Percentiles rank a stretch among this genome's conserved stretches.
Evolutionary conservation across 192 early-diverging fungal species (phyloP).

Genomic region (Coemansia sp.): DNA sequence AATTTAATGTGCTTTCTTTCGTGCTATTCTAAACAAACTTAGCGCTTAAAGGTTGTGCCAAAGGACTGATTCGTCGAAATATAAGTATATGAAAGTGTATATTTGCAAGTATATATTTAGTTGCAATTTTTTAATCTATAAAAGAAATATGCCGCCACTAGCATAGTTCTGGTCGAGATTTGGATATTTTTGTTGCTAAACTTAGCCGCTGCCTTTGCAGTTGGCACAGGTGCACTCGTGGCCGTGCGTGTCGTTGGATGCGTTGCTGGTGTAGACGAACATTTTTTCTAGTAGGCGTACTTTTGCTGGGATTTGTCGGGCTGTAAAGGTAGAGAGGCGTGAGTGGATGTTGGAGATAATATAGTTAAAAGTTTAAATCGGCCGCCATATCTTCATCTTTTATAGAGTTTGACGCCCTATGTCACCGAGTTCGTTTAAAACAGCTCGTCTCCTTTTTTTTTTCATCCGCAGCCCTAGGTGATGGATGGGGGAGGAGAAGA

Average conservation of each 20-base stretch:
- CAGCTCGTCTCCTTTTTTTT: not conserved
- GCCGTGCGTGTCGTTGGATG: not conserved
- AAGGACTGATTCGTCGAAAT: no score
- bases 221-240: constrained; percentile 7
- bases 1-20: no score
- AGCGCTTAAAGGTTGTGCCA: no score
- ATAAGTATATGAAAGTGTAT: no score
- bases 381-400: not conserved
- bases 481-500: constrained; percentile 5
- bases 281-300: not conserved
- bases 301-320: not conserved
- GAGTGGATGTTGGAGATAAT: not conserved
- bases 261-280: not conserved
- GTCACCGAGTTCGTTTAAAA: not conserved
- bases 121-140: not conserved
- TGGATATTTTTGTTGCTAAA: not conserved
- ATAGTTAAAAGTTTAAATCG: not conserved
- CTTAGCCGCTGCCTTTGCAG: not conserved
- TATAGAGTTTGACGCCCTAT: not conserved
- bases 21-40: no score
- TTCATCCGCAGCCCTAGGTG: not conserved
- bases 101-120: no score
- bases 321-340: not conserved
- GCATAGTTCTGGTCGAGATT: not conserved
- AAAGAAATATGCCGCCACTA: not conserved